These are phyloP conservation scores for Takakia lepidozioides DNA, from an alignment of 225 moss, liverwort and hornwort species.

Conservation along the genomic window DNA sequence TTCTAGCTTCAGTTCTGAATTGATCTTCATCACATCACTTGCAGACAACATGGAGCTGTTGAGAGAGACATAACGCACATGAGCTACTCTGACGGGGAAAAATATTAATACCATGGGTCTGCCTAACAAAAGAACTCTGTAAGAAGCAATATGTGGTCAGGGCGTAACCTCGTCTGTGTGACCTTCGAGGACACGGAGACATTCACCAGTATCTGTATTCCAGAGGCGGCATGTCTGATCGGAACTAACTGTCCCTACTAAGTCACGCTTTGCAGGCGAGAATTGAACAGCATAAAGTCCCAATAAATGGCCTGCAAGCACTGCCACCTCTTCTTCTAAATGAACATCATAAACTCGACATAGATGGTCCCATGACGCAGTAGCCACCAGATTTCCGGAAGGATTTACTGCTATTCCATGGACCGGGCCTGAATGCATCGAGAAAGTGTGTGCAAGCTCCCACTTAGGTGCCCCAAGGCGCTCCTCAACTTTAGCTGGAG, in stretches of 20 bases:
- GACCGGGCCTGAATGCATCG: slow-evolving; percentile 95
- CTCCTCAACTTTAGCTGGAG: slow-evolving; percentile 89
- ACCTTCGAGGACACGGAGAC: slow-evolving; percentile 93
- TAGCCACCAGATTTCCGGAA: slow-evolving; percentile 93
- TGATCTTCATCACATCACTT: too few relatives aligned
- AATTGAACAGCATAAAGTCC: slow-evolving; percentile 98
- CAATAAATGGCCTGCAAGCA: slow-evolving; percentile 80
- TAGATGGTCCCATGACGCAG: slow-evolving; percentile 97
- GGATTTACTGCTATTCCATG: slow-evolving; percentile 98
- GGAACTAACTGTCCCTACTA: slow-evolving; percentile 97
- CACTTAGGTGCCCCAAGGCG: slow-evolving; percentile 85
- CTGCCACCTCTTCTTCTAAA: slow-evolving; percentile 82
- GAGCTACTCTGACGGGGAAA: too few relatives aligned
- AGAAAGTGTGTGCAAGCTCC: slow-evolving; percentile 89
- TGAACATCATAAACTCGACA: slow-evolving; percentile 96
- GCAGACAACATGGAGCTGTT: too few relatives aligned
- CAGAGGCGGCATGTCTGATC: slow-evolving; percentile 97
- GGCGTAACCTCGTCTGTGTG: slow-evolving; percentile 99
- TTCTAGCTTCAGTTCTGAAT: too few relatives aligned
- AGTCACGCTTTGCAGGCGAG: slow-evolving; percentile 87
- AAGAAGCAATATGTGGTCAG: too few relatives aligned
- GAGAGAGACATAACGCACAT: too few relatives aligned
- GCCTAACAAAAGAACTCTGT: too few relatives aligned
- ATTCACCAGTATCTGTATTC: slow-evolving; percentile 88
- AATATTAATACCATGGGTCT: too few relatives aligned